Percentiles rank a stretch among this genome's conserved stretches.
Evolutionary conservation across 306 rosid species (phyloP).

Genomic region (Canavalia gladiata): DNA sequence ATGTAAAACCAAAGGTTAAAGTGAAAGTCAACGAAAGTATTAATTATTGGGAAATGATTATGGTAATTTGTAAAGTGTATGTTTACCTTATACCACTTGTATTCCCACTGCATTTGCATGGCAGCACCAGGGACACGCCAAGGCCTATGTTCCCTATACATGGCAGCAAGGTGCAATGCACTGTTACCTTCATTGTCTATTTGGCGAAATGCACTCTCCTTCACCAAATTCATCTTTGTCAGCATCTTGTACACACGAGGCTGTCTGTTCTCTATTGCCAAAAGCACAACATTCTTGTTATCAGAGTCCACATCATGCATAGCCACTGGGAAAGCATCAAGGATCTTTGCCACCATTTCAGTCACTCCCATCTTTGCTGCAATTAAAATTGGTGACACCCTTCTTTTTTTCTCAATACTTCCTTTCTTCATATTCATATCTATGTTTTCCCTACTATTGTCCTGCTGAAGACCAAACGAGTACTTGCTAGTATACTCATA

Average conservation of each 20-base stretch:
- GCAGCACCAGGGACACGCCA: constrained; percentile 51
- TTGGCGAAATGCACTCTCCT: constrained; percentile 41
- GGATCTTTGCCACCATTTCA: constrained; percentile 43
- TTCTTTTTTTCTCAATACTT: not conserved
- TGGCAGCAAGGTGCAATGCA: constrained; percentile 48
- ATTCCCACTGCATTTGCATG: constrained; percentile 55
- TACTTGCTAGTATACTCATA: constrained; percentile 3
- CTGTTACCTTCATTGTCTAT: constrained; percentile 45
- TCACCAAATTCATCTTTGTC: not conserved
- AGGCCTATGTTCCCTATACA: constrained; percentile 1
- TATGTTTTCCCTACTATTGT: not conserved
- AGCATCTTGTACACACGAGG: constrained; percentile 40
- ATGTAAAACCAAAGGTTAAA: too few relatives aligned
- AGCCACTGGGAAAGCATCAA: constrained; percentile 41
- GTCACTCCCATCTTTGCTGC: constrained; percentile 49
- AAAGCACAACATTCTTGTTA: constrained; percentile 44
- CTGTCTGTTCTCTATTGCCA: constrained; percentile 47
- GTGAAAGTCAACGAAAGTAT: too few relatives aligned
- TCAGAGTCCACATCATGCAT: constrained; percentile 41
- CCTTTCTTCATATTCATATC: not conserved
- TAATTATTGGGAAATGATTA: too few relatives aligned
- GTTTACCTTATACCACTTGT: constrained; percentile 49
- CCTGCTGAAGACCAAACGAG: not conserved
- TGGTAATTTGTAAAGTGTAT: too few relatives aligned
- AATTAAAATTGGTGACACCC: constrained; percentile 42